A percentile compares a stretch with the other conserved stretches of the same genome.
Conservation (phyloP, 2,329 filamentous ascomycete genomes). For the Trematosphaeria pertusa region DNA sequence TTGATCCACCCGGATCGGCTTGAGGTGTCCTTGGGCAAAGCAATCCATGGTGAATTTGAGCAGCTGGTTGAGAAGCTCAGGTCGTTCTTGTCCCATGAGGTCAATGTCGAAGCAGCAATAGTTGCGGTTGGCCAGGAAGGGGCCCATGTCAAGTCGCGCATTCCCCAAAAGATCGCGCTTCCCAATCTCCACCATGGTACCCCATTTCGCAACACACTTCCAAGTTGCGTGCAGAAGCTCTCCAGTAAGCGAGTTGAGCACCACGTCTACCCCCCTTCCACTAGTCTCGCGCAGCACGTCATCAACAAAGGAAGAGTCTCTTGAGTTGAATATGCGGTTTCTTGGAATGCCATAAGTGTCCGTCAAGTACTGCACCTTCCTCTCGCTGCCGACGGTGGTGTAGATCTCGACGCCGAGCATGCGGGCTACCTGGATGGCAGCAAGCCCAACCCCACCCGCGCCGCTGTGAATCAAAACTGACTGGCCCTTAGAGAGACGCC, state of each 20-base stretch:
- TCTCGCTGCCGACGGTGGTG: constrained; percentile 25
- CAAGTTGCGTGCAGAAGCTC: constrained; percentile 40
- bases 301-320: constrained; percentile 10
- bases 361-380: constrained; percentile 25
- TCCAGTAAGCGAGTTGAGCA: constrained; percentile 38
- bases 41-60: constrained; percentile 4
- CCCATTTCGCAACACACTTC: constrained; percentile 49
- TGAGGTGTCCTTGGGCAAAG: constrained; percentile 12
- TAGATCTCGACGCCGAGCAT: constrained; percentile 33
- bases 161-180: constrained; percentile 17
- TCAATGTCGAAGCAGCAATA: constrained; percentile 7
- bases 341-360: constrained; percentile 25
- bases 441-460: constrained; percentile 26
- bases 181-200: constrained; percentile 30
- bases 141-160: constrained; percentile 16
- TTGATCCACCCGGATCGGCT: constrained; percentile 12
- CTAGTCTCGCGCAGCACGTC: constrained; percentile 16
- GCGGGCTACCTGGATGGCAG: constrained; percentile 25
- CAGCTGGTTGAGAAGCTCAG: not conserved
- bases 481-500: constrained; percentile 18
- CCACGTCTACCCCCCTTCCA: constrained; percentile 42
- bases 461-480: constrained; percentile 29
- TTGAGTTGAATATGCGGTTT: constrained; percentile 42
- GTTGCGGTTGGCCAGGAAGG: constrained; percentile 12
- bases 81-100: not conserved